Evolutionary conservation across 1,284 basidiomycete genomes (phyloP).

Genomic region (Taiwanofungus camphoratus): DNA sequence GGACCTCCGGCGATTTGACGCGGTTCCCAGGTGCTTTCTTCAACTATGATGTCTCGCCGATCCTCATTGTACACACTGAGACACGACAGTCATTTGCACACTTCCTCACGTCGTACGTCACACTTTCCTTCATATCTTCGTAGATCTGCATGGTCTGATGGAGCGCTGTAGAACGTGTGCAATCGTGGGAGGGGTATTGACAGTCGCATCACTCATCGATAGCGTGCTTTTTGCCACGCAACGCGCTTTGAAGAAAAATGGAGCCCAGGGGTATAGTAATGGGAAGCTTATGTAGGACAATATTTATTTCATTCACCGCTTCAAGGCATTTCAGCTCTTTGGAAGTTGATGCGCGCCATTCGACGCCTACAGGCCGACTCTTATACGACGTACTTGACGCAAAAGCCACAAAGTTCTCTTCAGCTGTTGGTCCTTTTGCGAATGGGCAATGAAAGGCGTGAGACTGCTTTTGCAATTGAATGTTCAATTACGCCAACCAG

Average conservation of each 20-base stretch:
- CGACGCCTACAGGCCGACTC: too few species aligned
- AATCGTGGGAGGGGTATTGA: constrained; percentile 95
- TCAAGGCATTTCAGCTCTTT: too few species aligned
- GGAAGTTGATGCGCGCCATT: too few species aligned
- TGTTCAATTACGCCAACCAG: too few species aligned
- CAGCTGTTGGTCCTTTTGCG: too few species aligned
- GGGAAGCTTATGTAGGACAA: constrained; percentile 44
- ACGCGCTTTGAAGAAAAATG: constrained; percentile 58
- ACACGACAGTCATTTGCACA: constrained; percentile 92
- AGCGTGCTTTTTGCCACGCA: constrained; percentile 79
- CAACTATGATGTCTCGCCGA: constrained; percentile 98
- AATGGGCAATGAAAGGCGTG: too few species aligned
- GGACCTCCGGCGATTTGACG: background rate
- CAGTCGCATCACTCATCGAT: constrained; percentile 91
- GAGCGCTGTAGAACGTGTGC: constrained; percentile 75
- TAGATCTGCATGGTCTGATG: background rate
- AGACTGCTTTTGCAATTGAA: too few species aligned
- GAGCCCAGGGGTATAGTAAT: constrained; percentile 29
- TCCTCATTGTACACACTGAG: constrained; percentile 89
- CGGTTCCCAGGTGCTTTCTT: constrained; percentile 68
- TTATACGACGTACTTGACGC: too few species aligned
- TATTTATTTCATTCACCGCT: constrained; percentile 7
- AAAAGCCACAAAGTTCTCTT: too few species aligned
- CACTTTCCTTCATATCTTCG: background rate
- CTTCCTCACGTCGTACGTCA: constrained; percentile 88